Conservation (phyloP, 768 basidiomycete genomes). For the Hortiboletus campestris region DNA sequence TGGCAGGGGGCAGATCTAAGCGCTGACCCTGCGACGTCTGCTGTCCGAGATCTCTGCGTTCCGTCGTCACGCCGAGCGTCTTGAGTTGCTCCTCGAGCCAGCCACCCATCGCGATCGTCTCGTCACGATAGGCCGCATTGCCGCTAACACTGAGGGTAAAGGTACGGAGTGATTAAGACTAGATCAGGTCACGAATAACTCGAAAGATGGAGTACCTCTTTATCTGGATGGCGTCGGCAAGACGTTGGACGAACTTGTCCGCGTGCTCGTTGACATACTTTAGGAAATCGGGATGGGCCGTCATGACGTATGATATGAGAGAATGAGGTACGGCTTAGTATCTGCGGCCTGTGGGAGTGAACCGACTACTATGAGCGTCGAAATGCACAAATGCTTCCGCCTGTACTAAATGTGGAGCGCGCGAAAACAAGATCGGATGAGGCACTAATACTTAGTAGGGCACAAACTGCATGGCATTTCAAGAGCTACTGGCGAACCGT, state of each 20-base stretch:
- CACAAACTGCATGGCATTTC: too few relatives aligned
- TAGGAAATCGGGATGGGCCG: slow-evolving; percentile 33
- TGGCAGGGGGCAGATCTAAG: slow-evolving; percentile 74
- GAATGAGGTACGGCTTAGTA: too few relatives aligned
- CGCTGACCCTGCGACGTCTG: slow-evolving; percentile 72
- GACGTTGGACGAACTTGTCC: slow-evolving; percentile 71
- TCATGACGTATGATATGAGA: slow-evolving; percentile 28
- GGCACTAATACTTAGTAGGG: too few relatives aligned
- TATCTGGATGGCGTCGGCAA: slow-evolving; percentile 80
- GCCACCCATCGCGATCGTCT: slow-evolving; percentile 83
- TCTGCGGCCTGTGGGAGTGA: too few relatives aligned
- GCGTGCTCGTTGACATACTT: slow-evolving; percentile 68
- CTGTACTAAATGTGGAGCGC: too few relatives aligned
- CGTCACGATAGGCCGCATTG: slow-evolving; percentile 65
- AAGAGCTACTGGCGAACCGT: too few relatives aligned
- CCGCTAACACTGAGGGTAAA: slow-evolving; percentile 54
- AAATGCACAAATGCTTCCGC: too few relatives aligned
- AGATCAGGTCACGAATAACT: not conserved
- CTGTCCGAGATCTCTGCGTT: slow-evolving; percentile 71
- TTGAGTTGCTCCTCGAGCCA: slow-evolving; percentile 77
- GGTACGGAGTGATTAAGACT: not conserved
- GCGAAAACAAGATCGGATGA: too few relatives aligned
- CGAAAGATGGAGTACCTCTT: slow-evolving; percentile 49
- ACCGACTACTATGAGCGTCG: too few relatives aligned
- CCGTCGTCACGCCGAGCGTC: slow-evolving; percentile 74